phyloP scores from a whole-genome alignment of 139 green algal species.

The Desmodesmus armatus region DNA sequence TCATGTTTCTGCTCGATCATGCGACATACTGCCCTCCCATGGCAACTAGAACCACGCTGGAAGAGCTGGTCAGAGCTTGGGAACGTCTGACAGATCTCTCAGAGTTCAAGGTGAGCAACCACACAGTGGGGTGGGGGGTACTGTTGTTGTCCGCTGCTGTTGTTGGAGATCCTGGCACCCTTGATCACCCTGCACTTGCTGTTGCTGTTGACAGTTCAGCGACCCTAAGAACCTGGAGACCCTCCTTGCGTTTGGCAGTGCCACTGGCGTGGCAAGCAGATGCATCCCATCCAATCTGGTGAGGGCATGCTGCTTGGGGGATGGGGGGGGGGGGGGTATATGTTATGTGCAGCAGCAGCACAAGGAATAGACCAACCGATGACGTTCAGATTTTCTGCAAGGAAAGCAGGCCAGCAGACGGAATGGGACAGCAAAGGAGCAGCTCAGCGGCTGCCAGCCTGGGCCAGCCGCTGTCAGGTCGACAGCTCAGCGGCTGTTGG shows the following conservation, averaged over 20 bases:
- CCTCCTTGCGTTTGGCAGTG: not conserved
- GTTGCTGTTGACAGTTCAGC: not conserved
- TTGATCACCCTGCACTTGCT: not conserved
- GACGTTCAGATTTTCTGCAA: not conserved
- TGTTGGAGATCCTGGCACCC: not conserved
- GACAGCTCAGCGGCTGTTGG: no score
- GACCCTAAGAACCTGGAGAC: not conserved
- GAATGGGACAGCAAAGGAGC: not conserved
- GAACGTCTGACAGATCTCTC: not conserved
- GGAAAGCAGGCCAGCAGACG: no score
- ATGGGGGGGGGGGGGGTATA: no score
- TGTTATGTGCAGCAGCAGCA: not conserved
- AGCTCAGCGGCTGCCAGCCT: not conserved
- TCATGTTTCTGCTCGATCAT: not conserved
- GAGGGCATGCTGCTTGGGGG: not conserved
- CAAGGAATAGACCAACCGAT: not conserved
- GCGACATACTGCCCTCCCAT: not conserved
- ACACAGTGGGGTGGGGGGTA: not conserved
- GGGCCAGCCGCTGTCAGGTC: not conserved
- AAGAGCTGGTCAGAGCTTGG: not conserved
- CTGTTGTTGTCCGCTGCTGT: no score
- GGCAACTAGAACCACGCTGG: not conserved
- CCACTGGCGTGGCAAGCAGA: not conserved
- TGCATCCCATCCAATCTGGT: not conserved
- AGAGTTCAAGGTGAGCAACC: not conserved